These are phyloP conservation scores for Eutypa lata DNA, from an alignment of 2,329 filamentous ascomycete species.

Conservation along the genomic window DNA sequence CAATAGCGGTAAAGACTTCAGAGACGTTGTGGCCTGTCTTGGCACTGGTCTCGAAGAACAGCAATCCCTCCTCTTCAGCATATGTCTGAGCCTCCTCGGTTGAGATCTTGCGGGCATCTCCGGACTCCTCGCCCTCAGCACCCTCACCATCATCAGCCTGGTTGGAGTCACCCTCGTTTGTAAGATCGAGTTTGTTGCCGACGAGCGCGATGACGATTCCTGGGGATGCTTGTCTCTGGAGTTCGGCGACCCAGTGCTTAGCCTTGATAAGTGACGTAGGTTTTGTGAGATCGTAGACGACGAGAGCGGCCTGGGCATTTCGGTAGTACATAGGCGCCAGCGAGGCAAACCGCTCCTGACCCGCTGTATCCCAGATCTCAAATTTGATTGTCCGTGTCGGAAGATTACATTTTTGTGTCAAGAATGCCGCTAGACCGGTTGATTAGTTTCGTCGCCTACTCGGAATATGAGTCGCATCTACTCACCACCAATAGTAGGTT, in stretches of 20 bases:
- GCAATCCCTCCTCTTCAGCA: constrained; percentile 86
- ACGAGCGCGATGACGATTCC: constrained; percentile 97
- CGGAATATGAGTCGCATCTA: constrained; percentile 12
- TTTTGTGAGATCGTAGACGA: constrained; percentile 98
- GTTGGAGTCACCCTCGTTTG: constrained; percentile 53
- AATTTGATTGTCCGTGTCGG: constrained; percentile 90
- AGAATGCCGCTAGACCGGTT: constrained; percentile 72
- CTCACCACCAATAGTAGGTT: constrained; percentile 95
- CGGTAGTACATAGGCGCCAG: constrained; percentile 99
- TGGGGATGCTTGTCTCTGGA: constrained; percentile 92
- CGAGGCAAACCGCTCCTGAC: constrained; percentile 94
- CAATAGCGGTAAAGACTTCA: constrained; percentile 96
- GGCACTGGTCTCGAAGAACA: constrained; percentile 98
- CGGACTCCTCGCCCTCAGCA: constrained; percentile 53
- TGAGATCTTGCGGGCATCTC: constrained; percentile 81
- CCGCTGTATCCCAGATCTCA: constrained; percentile 97
- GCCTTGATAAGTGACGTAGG: constrained; percentile 93
- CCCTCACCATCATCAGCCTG: constrained; percentile 49
- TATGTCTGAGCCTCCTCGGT: constrained; percentile 91
- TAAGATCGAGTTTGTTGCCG: constrained; percentile 93
- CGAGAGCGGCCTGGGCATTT: constrained; percentile 94
- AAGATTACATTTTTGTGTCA: constrained; percentile 98
- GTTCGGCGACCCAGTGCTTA: constrained; percentile 97
- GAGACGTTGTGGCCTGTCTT: constrained; percentile 94
- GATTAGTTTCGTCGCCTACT: constrained; percentile 6